Percentiles rank a stretch among this genome's conserved stretches.
Evolutionary conservation across 768 basidiomycete species (phyloP).

Genomic region (Rhizopogon roseolus): DNA sequence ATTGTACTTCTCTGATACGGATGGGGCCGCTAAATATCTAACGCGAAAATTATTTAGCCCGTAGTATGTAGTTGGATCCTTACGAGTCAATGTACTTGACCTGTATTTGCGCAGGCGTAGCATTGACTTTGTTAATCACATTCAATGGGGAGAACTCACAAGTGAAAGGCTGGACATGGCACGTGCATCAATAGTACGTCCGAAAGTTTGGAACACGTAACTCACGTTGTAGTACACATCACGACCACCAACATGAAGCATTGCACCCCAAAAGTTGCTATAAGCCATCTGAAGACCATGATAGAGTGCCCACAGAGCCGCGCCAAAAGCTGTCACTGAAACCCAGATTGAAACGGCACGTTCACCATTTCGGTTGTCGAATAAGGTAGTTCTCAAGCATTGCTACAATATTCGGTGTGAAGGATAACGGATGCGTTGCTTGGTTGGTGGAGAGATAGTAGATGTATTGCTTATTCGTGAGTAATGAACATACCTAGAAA

Average conservation of each 20-base stretch:
- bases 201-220: conserved; percentile 1
- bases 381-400: too few relatives aligned
- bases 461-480: too few relatives aligned
- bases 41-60: not conserved
- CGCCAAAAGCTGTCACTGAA: conserved; percentile 46
- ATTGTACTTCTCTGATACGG: conserved; percentile 37
- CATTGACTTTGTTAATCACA: conserved; percentile 4
- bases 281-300: conserved; percentile 45
- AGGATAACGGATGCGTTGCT: too few relatives aligned
- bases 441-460: too few relatives aligned
- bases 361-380: too few relatives aligned
- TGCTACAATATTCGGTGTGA: too few relatives aligned
- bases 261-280: conserved; percentile 39
- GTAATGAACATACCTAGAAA: too few relatives aligned
- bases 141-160: conserved; percentile 18
- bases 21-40: conserved; percentile 31
- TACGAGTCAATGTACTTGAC: conserved; percentile 23
- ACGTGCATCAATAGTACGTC: not conserved
- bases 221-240: conserved; percentile 50
- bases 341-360: too few relatives aligned
- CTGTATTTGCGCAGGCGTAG: conserved; percentile 18
- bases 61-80: not conserved
- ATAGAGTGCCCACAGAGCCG: conserved; percentile 47
- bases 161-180: conserved; percentile 38
- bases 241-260: conserved; percentile 46